These are phyloP conservation scores for Porogramme epimiltina DNA, from an alignment of 1,284 basidiomycete species.

Conservation along the genomic window DNA sequence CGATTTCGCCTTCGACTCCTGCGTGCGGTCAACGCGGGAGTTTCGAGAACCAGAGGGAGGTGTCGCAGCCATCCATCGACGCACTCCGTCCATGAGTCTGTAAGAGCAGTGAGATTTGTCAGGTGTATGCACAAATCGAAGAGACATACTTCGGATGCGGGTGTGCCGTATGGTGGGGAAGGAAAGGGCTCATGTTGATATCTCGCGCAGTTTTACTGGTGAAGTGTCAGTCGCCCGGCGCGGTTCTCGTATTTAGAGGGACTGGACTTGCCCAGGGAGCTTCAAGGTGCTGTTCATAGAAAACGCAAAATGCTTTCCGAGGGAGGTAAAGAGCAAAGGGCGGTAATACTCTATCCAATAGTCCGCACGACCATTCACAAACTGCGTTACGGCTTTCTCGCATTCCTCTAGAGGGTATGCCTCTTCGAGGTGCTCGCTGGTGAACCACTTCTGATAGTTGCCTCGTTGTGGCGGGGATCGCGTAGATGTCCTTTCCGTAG, in stretches of 20 bases:
- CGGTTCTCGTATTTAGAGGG: background rate
- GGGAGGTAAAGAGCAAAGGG: constrained; percentile 78
- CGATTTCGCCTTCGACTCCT: constrained; percentile 36
- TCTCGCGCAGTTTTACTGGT: constrained; percentile 68
- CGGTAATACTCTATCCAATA: constrained; percentile 94
- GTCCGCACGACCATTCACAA: constrained; percentile 62
- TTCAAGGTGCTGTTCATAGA: constrained; percentile 87
- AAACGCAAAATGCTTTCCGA: constrained; percentile 85
- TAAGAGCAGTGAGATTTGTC: background rate
- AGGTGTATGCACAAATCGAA: background rate
- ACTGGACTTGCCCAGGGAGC: constrained; percentile 61
- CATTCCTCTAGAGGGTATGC: constrained; percentile 63
- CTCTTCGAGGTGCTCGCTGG: constrained; percentile 66
- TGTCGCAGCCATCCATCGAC: constrained; percentile 67
- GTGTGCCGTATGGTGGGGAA: constrained; percentile 49
- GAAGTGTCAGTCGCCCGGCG: constrained; percentile 2
- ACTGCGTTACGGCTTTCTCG: constrained; percentile 53
- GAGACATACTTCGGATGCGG: constrained; percentile 41
- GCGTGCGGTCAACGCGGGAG: constrained; percentile 33
- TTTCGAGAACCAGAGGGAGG: constrained; percentile 44
- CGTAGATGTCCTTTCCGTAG: constrained; percentile 52
- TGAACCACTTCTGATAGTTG: constrained; percentile 85
- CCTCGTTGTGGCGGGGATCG: constrained; percentile 49
- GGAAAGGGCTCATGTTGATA: constrained; percentile 73
- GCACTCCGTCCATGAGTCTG: constrained; percentile 74